phyloP scores from a whole-genome alignment of 2,329 filamentous ascomycete genomes.

The Colletotrichum paranaense region DNA sequence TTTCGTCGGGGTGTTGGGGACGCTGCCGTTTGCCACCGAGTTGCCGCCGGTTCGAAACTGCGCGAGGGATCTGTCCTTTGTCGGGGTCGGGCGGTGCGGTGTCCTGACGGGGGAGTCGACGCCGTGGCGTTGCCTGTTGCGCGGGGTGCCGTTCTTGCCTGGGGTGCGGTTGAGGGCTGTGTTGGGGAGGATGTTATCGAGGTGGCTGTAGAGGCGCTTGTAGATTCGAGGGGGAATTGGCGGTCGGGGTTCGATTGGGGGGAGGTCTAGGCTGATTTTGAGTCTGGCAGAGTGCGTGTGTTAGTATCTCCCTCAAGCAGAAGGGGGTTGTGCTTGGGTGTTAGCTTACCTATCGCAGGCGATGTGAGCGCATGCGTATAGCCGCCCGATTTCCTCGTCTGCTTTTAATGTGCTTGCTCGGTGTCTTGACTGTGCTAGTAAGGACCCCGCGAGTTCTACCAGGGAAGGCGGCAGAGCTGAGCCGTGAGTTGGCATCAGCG shows the following conservation, averaged over 20 bases:
- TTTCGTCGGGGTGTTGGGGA: constrained; percentile 50
- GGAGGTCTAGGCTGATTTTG: constrained; percentile 80
- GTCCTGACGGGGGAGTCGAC: constrained; percentile 39
- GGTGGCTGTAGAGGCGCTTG: constrained; percentile 83
- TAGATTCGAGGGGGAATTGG: constrained; percentile 85
- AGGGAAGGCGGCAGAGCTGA: constrained; percentile 76
- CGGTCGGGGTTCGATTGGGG: constrained; percentile 78
- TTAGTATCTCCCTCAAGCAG: neutral
- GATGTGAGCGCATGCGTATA: constrained; percentile 87
- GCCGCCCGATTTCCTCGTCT: constrained; percentile 88
- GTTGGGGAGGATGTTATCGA: constrained; percentile 76
- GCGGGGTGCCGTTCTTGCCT: constrained; percentile 44
- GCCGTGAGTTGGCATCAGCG: constrained; percentile 78
- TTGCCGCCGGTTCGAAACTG: constrained; percentile 53
- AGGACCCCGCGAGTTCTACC: constrained; percentile 75
- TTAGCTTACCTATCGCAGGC: constrained; percentile 81
- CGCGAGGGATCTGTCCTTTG: constrained; percentile 57
- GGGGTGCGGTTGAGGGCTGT: constrained; percentile 47
- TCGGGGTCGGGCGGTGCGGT: constrained; percentile 51
- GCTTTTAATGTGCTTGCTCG: constrained; percentile 82
- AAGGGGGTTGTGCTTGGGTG: neutral
- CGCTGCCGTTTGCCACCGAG: neutral
- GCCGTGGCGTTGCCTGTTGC: constrained; percentile 43
- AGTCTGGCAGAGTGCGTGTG: constrained; percentile 61
- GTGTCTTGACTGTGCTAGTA: constrained; percentile 84